Evolutionary conservation across 2,329 filamentous ascomycete species (phyloP).

Genomic region (Beauveria sp.): DNA sequence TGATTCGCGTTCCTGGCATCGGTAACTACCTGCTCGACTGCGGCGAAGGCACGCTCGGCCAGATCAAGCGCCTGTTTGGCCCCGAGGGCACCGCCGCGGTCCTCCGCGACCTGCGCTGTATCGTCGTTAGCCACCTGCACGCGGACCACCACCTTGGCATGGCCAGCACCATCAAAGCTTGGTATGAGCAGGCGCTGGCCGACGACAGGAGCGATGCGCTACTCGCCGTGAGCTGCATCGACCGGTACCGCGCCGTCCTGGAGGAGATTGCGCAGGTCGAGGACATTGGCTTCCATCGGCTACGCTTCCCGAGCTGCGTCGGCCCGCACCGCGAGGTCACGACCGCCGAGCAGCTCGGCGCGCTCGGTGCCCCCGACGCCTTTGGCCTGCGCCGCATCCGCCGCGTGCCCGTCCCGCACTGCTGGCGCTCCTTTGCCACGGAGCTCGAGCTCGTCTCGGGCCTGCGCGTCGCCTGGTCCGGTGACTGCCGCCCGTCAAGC

Average conservation of each 20-base stretch:
- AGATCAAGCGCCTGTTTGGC: conserved; percentile 68
- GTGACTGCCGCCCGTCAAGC: conserved; percentile 77
- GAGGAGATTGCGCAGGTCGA: conserved; percentile 74
- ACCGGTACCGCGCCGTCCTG: conserved; percentile 67
- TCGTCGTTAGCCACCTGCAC: conserved; percentile 94
- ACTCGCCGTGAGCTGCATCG: conserved; percentile 62
- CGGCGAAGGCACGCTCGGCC: conserved; percentile 87
- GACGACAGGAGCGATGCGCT: conserved; percentile 29
- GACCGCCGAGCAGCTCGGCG: conserved; percentile 26
- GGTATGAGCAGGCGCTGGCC: conserved; percentile 51
- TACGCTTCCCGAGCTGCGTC: conserved; percentile 29
- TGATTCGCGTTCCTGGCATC: conserved; percentile 73
- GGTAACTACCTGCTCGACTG: conserved; percentile 90
- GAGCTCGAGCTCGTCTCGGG: conserved; percentile 70
- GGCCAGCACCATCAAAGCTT: conserved; percentile 71
- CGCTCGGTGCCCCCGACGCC: conserved; percentile 27
- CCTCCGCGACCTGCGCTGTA: conserved; percentile 67
- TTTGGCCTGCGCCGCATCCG: conserved; percentile 61
- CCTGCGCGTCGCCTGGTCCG: conserved; percentile 87
- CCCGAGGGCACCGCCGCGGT: conserved; percentile 59
- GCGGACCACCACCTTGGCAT: conserved; percentile 93
- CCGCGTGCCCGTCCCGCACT: conserved; percentile 67
- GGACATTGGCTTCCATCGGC: conserved; percentile 59
- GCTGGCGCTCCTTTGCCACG: conserved; percentile 67
- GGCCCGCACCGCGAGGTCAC: conserved; percentile 16